Conservation (phyloP, 495 filamentous ascomycete species). For the Cercophora samala region DNA sequence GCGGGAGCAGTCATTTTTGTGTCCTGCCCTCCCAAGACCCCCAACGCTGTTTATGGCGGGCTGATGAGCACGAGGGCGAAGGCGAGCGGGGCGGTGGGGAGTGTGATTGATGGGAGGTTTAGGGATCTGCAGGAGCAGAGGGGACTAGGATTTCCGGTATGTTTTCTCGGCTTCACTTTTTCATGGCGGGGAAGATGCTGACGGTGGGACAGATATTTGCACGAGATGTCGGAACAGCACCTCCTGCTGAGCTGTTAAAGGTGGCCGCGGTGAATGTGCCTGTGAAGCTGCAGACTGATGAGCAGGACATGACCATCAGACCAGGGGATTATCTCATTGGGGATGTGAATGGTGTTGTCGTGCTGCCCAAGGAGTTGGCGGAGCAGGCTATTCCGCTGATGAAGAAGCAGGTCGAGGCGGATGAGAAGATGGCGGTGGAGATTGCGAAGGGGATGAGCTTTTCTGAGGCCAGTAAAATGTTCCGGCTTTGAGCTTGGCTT, state of each 20-base stretch:
- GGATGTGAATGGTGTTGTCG: slow-evolving; percentile 56
- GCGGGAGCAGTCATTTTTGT: slow-evolving; percentile 53
- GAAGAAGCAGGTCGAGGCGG: slow-evolving; percentile 50
- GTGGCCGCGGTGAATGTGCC: slow-evolving; percentile 44
- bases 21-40: slow-evolving; percentile 48
- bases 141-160: slow-evolving; percentile 47
- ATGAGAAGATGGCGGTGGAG: slow-evolving; percentile 50
- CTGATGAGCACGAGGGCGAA: slow-evolving; percentile 56
- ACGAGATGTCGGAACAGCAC: slow-evolving; percentile 51
- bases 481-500: slow-evolving; percentile 26
- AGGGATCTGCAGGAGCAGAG: slow-evolving; percentile 59
- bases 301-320: slow-evolving; percentile 46
- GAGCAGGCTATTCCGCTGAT: slow-evolving; percentile 48
- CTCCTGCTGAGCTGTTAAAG: slow-evolving; percentile 44
- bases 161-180: background rate
- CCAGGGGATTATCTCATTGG: slow-evolving; percentile 59
- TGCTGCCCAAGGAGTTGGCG: slow-evolving; percentile 43
- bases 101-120: slow-evolving; percentile 57
- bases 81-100: slow-evolving; percentile 43
- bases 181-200: slow-evolving; percentile 11
- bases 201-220: slow-evolving; percentile 45
- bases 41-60: slow-evolving; percentile 58
- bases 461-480: slow-evolving; percentile 50
- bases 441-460: slow-evolving; percentile 52
- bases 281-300: slow-evolving; percentile 39